Evolutionary conservation across 495 filamentous ascomycete genomes (phyloP), one percentile per base, ranked within the genome.

Genomic region (Letharia columbiana): DNA sequence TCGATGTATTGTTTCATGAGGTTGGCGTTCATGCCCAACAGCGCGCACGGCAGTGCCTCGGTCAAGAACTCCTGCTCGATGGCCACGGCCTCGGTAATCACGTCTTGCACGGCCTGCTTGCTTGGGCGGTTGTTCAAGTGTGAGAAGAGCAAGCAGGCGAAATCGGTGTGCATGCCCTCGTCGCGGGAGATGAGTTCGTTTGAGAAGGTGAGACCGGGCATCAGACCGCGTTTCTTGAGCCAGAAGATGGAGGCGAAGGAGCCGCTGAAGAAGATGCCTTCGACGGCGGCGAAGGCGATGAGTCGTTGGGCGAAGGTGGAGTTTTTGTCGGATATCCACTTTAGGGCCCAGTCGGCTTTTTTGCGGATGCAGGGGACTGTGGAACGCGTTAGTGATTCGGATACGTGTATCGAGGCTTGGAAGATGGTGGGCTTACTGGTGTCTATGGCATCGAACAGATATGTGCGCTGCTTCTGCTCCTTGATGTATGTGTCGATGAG

Each of bases 1-100:
- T 98, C 94, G 67, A 98, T 98, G 81, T 98, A 98, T 79, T 98
- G 92, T 82, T 92, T 93, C 94, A 98, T 98, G 69, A 98, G 85
- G 70, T 83, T 89, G 67, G 92, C 72, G 84, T 98, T 98, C 94
- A 98, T 98, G 77, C 94, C 94, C 37, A 98, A 89, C 59, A 98
- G 87, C 47, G 84, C 91, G 67, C 86, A 89, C 18, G 94, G 94
- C 44, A 98, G 88, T 67, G 94, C 91, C 71, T 98, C 94, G 11
- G 92, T 95, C 66, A 98, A 79, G 84, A 98, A 98, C 81, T 98
- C 95, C 78, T 97, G 88, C 83, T 98, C 94, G 65, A 98, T 98
- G 35, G 76, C 76, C 69, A 98, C 94, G 62, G 94, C 94, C 74
- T 98, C 95, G 59, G 87, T 87, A 72, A 98, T 98, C 79, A 98